A percentile compares a stretch with the other conserved stretches of the same genome.
Evolutionary conservation across 345 rosid genomes (phyloP).

Genomic region (Mangifera indica): DNA sequence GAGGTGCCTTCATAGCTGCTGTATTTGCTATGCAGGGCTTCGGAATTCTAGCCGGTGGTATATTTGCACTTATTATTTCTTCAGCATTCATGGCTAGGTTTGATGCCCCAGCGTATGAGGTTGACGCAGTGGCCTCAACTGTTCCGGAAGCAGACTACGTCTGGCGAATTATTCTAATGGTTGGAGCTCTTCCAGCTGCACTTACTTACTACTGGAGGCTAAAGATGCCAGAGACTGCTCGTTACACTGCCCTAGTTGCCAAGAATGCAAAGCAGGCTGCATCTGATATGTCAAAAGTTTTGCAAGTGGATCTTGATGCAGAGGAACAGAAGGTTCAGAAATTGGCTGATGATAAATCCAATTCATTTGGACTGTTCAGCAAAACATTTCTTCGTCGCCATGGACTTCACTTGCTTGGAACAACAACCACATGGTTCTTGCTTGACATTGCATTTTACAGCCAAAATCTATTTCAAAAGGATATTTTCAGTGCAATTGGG

Average conservation of each 20-base stretch:
- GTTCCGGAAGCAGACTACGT: conserved; percentile 68
- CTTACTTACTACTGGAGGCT: conserved; percentile 77
- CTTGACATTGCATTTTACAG: conserved; percentile 87
- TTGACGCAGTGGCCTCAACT: conserved; percentile 50
- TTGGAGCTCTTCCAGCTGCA: conserved; percentile 78
- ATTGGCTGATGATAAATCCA: conserved; percentile 17
- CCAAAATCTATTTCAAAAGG: conserved; percentile 84
- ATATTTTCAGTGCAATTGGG: conserved; percentile 76
- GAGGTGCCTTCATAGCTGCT: conserved; percentile 86
- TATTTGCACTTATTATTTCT: conserved; percentile 58
- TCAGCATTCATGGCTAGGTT: conserved; percentile 50
- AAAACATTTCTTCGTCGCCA: conserved; percentile 55
- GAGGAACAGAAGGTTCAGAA: conserved; percentile 43
- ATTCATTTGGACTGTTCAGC: conserved; percentile 61
- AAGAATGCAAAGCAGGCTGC: conserved; percentile 72
- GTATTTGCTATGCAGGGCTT: conserved; percentile 97
- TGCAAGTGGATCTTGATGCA: conserved; percentile 64
- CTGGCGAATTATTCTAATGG: conserved; percentile 80
- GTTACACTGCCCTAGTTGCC: conserved; percentile 87
- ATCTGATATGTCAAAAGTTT: conserved; percentile 75
- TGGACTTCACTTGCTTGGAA: conserved; percentile 83
- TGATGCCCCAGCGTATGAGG: conserved; percentile 49
- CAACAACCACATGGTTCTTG: conserved; percentile 78
- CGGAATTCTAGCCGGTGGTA: conserved; percentile 72
- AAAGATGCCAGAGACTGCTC: conserved; percentile 92